These are phyloP conservation scores for Cenococcum geophilum DNA, from an alignment of 495 filamentous ascomycete genomes.

Conservation along the genomic window DNA sequence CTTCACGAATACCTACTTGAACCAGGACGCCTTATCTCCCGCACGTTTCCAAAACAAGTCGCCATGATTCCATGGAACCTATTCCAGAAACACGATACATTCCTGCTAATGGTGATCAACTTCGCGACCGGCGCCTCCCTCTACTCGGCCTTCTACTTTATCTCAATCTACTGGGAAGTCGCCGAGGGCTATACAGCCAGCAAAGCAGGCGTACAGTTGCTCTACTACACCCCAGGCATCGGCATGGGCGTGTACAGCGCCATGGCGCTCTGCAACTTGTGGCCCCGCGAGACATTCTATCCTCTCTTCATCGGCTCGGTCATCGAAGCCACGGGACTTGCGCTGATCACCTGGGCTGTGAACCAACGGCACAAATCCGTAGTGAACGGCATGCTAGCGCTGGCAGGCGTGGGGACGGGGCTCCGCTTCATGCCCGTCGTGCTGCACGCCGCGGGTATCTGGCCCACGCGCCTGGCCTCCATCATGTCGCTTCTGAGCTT, in stretches of 20 bases:
- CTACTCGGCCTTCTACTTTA: slow-evolving; percentile 55
- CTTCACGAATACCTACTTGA: slow-evolving; percentile 52
- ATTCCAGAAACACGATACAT: slow-evolving; percentile 46
- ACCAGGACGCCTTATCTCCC: slow-evolving; percentile 42
- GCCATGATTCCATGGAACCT: slow-evolving; percentile 55
- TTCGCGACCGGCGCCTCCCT: slow-evolving; percentile 45
- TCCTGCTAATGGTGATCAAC: slow-evolving; percentile 49
- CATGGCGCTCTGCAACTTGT: slow-evolving; percentile 50
- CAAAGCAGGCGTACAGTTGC: slow-evolving; percentile 46
- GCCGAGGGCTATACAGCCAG: slow-evolving; percentile 45
- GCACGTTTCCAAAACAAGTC: slow-evolving; percentile 43
- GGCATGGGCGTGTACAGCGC: slow-evolving; percentile 49
- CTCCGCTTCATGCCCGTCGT: slow-evolving; percentile 44
- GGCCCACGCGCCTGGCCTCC: slow-evolving; percentile 46
- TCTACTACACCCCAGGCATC: slow-evolving; percentile 46
- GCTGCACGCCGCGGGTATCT: slow-evolving; percentile 51
- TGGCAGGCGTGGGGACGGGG: slow-evolving; percentile 53
- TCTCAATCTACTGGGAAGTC: slow-evolving; percentile 54
- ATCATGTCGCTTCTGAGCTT: slow-evolving; percentile 50
- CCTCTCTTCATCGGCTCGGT: slow-evolving; percentile 47
- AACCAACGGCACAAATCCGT: slow-evolving; percentile 36
- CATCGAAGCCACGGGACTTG: slow-evolving; percentile 44
- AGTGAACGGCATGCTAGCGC: slow-evolving; percentile 55
- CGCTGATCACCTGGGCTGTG: slow-evolving; percentile 46
- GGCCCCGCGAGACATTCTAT: slow-evolving; percentile 50